phyloP scores from a whole-genome alignment of 2,329 filamentous ascomycete species.

The Phoma sp. region DNA sequence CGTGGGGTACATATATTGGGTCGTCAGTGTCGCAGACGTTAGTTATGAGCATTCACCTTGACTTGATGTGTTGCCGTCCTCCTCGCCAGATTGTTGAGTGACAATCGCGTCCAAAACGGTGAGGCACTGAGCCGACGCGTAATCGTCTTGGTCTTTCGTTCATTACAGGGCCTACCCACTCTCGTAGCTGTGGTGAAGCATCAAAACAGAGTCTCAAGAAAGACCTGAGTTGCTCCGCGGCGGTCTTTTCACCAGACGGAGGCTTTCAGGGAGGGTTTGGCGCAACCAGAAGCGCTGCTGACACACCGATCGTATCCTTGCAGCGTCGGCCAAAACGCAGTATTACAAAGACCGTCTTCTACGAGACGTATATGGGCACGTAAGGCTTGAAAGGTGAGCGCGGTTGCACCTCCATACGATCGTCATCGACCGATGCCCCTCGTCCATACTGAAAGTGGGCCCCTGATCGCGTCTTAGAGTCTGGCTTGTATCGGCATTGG shows the following conservation, averaged over 20 bases:
- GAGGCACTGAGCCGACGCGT: no score
- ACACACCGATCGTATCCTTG: constrained; percentile 1
- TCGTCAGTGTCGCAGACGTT: constrained; percentile 1
- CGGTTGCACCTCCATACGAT: not conserved
- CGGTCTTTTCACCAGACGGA: no score
- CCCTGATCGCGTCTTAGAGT: not conserved
- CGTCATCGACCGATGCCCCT: not conserved
- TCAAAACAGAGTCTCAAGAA: no score
- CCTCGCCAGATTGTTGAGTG: not conserved
- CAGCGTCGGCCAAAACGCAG: not conserved
- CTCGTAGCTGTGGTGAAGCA: no score
- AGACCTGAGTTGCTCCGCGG: no score
- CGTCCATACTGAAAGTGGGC: no score
- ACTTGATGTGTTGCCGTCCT: not conserved
- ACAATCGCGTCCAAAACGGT: not conserved
- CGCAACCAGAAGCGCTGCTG: not conserved
- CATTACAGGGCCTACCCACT: no score
- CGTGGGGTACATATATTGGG: not conserved
- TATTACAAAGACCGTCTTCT: not conserved
- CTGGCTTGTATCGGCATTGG: not conserved
- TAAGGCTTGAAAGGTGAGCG: not conserved
- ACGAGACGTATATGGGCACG: not conserved
- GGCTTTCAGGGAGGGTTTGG: not conserved
- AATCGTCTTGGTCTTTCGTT: no score
- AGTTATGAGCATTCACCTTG: not conserved